Conservation (phyloP, 1,284 basidiomycete species). For the Ustilago sp. region DNA sequence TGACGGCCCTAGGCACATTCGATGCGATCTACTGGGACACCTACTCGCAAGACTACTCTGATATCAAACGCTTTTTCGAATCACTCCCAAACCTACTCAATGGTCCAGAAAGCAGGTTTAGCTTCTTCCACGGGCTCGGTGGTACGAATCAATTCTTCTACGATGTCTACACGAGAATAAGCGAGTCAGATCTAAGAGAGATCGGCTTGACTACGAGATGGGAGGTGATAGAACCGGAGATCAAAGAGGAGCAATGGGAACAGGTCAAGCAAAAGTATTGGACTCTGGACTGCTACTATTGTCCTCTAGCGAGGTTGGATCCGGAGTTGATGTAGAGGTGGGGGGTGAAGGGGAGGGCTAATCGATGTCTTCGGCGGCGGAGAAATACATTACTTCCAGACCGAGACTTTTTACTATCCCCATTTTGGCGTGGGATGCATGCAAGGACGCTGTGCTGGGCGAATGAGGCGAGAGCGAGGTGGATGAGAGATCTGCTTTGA, state of each 20-base stretch:
- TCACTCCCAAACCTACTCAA: slow-evolving; percentile 83
- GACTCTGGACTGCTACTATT: slow-evolving; percentile 52
- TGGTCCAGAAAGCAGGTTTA: slow-evolving; percentile 77
- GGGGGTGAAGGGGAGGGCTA: neutral
- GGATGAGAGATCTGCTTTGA: slow-evolving; percentile 84
- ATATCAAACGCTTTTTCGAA: slow-evolving; percentile 85
- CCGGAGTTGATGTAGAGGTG: slow-evolving; percentile 2
- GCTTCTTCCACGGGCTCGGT: slow-evolving; percentile 96
- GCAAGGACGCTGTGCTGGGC: neutral
- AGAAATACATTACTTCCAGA: slow-evolving; percentile 88
- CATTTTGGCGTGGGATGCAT: slow-evolving; percentile 5
- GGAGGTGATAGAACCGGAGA: slow-evolving; percentile 74
- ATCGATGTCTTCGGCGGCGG: slow-evolving; percentile 11
- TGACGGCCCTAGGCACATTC: slow-evolving; percentile 77
- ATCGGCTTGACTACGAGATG: slow-evolving; percentile 81
- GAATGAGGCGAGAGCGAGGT: slow-evolving; percentile 71
- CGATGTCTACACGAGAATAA: slow-evolving; percentile 87
- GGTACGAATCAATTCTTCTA: slow-evolving; percentile 85
- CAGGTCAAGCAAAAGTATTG: slow-evolving; percentile 65
- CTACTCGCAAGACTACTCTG: slow-evolving; percentile 86
- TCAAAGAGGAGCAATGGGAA: slow-evolving; percentile 61
- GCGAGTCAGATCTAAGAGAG: slow-evolving; percentile 86
- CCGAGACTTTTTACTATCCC: slow-evolving; percentile 80
- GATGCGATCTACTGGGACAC: slow-evolving; percentile 96
- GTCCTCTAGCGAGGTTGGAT: slow-evolving; percentile 47